Conservation (phyloP, 176 grass and related monocot species). For the Rhynchospora pubera region DNA sequence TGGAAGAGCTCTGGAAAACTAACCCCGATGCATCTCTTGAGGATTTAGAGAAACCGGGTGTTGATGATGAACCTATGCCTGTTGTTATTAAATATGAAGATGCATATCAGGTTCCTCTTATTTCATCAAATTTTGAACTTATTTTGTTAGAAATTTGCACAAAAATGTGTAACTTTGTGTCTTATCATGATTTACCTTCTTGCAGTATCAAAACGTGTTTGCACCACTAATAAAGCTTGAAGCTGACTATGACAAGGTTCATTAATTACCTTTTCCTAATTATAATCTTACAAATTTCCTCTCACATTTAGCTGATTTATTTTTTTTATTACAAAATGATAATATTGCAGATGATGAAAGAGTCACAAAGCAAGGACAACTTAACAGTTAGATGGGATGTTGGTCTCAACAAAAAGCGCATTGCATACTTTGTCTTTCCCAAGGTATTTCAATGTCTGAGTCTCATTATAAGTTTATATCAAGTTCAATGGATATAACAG, state of each 20-base stretch:
- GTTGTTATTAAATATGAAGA: constrained; percentile 97
- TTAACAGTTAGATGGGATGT: constrained; percentile 92
- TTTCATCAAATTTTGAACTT: constrained; percentile 18
- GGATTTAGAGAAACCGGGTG: constrained; percentile 97
- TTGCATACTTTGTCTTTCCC: constrained; percentile 98
- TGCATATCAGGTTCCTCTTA: constrained; percentile 81
- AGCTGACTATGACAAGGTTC: constrained; percentile 99
- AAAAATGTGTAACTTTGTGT: not conserved
- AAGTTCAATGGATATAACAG: not conserved
- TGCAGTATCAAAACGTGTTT: constrained; percentile 99
- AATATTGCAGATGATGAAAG: constrained; percentile 92
- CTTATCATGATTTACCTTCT: constrained; percentile 1
- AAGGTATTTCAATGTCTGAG: constrained; percentile 48
- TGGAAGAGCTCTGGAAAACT: constrained; percentile 97
- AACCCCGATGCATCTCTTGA: constrained; percentile 96
- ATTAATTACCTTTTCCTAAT: not conserved
- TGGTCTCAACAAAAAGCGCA: constrained; percentile 95
- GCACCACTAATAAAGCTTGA: constrained; percentile 96
- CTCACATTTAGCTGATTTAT: not conserved
- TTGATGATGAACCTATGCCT: constrained; percentile 89
- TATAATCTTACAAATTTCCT: not conserved
- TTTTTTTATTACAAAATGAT: not conserved
- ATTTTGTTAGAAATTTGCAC: not conserved
- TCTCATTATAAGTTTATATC: not conserved
- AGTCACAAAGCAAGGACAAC: constrained; percentile 99